phyloP scores from a whole-genome alignment of 768 basidiomycete genomes.

The Neoboletus brunneissimus region DNA sequence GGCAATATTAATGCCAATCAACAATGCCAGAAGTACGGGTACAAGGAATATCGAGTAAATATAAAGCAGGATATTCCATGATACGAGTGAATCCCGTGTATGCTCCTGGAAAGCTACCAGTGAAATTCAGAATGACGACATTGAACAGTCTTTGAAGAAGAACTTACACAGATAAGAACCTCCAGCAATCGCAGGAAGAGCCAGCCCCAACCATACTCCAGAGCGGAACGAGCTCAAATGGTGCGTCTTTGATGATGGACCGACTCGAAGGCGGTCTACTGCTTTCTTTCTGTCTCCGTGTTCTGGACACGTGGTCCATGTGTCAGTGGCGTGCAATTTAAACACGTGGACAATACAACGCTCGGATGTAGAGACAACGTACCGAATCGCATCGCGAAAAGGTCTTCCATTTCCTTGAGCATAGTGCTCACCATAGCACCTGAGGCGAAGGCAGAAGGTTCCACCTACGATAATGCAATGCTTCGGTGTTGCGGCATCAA shows the following conservation, averaged over 20 bases:
- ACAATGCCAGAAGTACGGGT: constrained; percentile 68
- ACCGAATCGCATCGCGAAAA: constrained; percentile 79
- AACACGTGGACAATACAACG: not conserved
- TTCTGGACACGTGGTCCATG: constrained; percentile 29
- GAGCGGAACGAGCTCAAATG: constrained; percentile 76
- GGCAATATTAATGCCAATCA: constrained; percentile 78
- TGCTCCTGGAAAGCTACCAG: constrained; percentile 51
- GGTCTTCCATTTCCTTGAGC: constrained; percentile 69
- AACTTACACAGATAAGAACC: constrained; percentile 58
- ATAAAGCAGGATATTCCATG: constrained; percentile 71
- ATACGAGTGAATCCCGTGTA: constrained; percentile 53
- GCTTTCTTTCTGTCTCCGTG: constrained; percentile 80
- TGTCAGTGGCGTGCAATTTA: not conserved
- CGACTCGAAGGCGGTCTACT: constrained; percentile 58
- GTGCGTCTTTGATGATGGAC: constrained; percentile 52
- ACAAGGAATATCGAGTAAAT: constrained; percentile 74
- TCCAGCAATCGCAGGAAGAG: constrained; percentile 61
- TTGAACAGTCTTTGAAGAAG: not conserved
- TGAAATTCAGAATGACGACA: not conserved
- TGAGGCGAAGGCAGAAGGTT: constrained; percentile 64
- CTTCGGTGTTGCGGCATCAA: not conserved
- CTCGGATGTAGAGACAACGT: constrained; percentile 20
- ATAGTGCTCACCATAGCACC: constrained; percentile 59
- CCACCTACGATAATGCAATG: constrained; percentile 44
- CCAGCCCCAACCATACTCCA: constrained; percentile 68